These are phyloP conservation scores for Mycena sp. DNA, from an alignment of 1,284 basidiomycete species.

Conservation along the genomic window DNA sequence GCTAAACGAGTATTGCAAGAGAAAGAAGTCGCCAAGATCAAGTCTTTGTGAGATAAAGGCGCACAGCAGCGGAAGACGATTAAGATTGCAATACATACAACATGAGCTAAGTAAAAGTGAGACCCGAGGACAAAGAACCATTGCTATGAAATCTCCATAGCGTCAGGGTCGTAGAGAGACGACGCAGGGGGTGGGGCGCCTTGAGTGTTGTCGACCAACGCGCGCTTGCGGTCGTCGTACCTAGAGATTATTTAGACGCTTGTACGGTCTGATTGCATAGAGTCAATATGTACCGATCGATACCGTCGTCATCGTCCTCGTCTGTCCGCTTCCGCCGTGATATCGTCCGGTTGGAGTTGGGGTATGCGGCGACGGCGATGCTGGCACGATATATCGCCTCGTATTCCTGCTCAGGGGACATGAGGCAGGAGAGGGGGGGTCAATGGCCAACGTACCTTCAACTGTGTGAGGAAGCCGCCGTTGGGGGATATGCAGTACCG, in stretches of 20 bases:
- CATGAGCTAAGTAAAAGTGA: constrained; percentile 13
- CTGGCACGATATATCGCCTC: constrained; percentile 88
- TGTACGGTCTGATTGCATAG: constrained; percentile 4
- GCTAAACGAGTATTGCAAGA: constrained; percentile 81
- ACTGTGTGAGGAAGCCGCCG: constrained; percentile 86
- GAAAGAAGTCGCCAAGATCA: constrained; percentile 83
- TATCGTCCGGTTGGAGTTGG: constrained; percentile 51
- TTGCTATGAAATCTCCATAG: constrained; percentile 57
- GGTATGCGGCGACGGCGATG: constrained; percentile 69
- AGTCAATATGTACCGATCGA: constrained; percentile 27
- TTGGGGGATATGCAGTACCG: constrained; percentile 92
- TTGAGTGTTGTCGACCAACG: constrained; percentile 46
- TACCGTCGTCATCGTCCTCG: constrained; percentile 67
- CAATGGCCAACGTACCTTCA: constrained; percentile 66
- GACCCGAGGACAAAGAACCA: background rate
- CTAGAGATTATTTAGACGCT: constrained; percentile 39
- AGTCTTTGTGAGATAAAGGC: constrained; percentile 61
- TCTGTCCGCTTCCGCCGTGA: constrained; percentile 75
- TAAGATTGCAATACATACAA: constrained; percentile 30
- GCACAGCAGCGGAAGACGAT: constrained; percentile 18
- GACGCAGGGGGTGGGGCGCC: constrained; percentile 26
- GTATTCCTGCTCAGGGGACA: constrained; percentile 69
- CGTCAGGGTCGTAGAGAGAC: constrained; percentile 51
- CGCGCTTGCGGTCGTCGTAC: constrained; percentile 63
- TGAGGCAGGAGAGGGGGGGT: background rate